A percentile compares a stretch with the other conserved stretches of the same genome.
Conservation (phyloP, 1,284 basidiomycete species). For the Afroboletus lepidellus region DNA sequence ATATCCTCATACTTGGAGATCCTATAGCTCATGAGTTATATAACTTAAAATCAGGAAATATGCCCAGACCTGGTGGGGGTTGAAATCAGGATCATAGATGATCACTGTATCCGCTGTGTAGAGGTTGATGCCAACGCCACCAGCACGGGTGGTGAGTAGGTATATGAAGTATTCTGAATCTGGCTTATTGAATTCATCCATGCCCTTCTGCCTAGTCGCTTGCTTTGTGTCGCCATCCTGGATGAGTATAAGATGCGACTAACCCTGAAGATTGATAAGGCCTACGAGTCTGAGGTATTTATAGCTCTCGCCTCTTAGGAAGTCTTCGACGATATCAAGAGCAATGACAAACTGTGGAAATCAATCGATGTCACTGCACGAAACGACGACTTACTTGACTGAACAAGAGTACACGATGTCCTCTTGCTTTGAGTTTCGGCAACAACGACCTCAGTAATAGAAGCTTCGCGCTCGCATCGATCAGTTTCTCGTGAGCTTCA, state of each 20-base stretch:
- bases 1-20: constrained; percentile 59
- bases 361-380: not conserved
- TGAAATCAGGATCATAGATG: constrained; percentile 91
- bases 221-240: constrained; percentile 92
- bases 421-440: constrained; percentile 84
- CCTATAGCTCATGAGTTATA: constrained; percentile 39
- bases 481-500: constrained; percentile 76
- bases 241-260: constrained; percentile 1
- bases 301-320: constrained; percentile 84
- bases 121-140: constrained; percentile 94
- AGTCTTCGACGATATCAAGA: constrained; percentile 91
- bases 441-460: constrained; percentile 80
- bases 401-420: constrained; percentile 95
- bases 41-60: not conserved
- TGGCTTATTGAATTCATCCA: constrained; percentile 91
- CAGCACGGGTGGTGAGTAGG: constrained; percentile 91
- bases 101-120: constrained; percentile 90
- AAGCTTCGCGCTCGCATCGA: constrained; percentile 87
- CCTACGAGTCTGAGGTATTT: constrained; percentile 86
- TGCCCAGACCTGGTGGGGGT: constrained; percentile 79
- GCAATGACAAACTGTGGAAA: constrained; percentile 87
- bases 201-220: constrained; percentile 84
- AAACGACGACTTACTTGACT: constrained; percentile 72
- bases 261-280: constrained; percentile 16
- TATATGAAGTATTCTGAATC: constrained; percentile 89